Conservation (phyloP, 306 rosid species). For the Cicer yamashitae region DNA sequence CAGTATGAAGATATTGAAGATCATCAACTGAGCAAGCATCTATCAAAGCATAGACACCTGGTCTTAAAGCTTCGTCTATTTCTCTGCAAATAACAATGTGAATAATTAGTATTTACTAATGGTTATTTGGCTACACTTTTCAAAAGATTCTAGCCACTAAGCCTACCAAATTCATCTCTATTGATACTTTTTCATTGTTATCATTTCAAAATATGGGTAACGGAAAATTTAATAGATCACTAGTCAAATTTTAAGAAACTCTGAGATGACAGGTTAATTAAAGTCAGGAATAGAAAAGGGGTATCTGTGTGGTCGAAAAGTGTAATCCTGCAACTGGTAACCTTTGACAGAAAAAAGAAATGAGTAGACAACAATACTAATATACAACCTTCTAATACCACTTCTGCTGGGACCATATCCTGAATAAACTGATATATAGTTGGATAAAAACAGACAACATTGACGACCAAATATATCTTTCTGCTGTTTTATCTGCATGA, state of each 20-base stretch:
- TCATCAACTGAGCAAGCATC: constrained; percentile 79
- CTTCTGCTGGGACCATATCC: constrained; percentile 76
- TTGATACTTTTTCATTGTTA: constrained; percentile 24
- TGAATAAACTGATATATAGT: constrained; percentile 75
- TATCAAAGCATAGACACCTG: constrained; percentile 80
- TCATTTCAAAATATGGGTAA: constrained; percentile 25
- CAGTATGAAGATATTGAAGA: constrained; percentile 93
- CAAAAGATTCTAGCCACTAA: constrained; percentile 12
- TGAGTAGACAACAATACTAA: constrained; percentile 12
- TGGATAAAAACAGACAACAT: constrained; percentile 73
- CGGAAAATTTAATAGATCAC: constrained; percentile 4
- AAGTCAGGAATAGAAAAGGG: constrained; percentile 31
- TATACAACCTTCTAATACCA: constrained; percentile 77
- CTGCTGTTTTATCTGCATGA: constrained; percentile 79
- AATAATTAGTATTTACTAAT: constrained; percentile 35
- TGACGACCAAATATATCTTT: constrained; percentile 69
- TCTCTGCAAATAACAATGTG: constrained; percentile 65
- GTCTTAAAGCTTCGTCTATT: constrained; percentile 85
- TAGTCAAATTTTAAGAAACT: constrained; percentile 3
- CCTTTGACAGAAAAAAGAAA: constrained; percentile 28
- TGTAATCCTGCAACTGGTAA: constrained; percentile 34
- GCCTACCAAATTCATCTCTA: constrained; percentile 28
- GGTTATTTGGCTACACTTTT: constrained; percentile 20
- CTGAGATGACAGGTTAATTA: constrained; percentile 20
- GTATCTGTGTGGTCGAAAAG: constrained; percentile 1